Percentiles rank a stretch among this genome's conserved stretches.
Evolutionary conservation across 2,329 filamentous ascomycete species (phyloP).

Genomic region (Aspergillus brasiliensis): DNA sequence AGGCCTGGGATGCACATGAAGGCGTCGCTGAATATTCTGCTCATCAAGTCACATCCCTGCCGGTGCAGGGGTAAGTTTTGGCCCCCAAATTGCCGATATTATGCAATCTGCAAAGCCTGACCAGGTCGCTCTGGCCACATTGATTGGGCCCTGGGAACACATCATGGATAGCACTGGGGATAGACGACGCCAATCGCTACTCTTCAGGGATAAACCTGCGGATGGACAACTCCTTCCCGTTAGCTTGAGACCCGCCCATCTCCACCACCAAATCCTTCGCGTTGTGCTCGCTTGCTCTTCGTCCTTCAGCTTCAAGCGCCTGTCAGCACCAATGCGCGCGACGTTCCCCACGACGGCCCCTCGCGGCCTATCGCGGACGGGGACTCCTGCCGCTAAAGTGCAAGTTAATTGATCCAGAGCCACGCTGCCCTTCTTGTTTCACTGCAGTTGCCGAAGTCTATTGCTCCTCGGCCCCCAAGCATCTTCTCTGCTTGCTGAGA

Average conservation of each 20-base stretch:
- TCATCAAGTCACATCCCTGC: not conserved
- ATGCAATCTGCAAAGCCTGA: not conserved
- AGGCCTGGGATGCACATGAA: not conserved
- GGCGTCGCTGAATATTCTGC: not conserved
- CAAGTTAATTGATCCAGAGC: slow-evolving; percentile 2
- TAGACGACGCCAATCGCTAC: not conserved
- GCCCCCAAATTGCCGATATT: not conserved
- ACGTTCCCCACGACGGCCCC: not conserved
- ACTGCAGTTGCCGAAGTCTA: not conserved
- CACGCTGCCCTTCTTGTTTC: not conserved
- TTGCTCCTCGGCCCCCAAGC: not conserved
- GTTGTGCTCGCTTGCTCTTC: not conserved
- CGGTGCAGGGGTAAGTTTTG: not conserved
- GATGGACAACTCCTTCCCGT: not conserved
- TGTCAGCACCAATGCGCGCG: not conserved
- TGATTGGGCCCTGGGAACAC: not conserved
- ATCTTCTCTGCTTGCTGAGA: not conserved
- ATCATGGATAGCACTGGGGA: not conserved
- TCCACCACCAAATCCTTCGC: not conserved
- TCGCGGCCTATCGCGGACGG: not conserved
- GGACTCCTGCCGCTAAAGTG: not conserved
- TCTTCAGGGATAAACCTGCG: not conserved
- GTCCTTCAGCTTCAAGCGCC: not conserved
- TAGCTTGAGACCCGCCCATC: not conserved
- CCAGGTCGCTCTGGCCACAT: not conserved